Conservation (phyloP, 345 rosid species). For the Heritiera fomes region DNA sequence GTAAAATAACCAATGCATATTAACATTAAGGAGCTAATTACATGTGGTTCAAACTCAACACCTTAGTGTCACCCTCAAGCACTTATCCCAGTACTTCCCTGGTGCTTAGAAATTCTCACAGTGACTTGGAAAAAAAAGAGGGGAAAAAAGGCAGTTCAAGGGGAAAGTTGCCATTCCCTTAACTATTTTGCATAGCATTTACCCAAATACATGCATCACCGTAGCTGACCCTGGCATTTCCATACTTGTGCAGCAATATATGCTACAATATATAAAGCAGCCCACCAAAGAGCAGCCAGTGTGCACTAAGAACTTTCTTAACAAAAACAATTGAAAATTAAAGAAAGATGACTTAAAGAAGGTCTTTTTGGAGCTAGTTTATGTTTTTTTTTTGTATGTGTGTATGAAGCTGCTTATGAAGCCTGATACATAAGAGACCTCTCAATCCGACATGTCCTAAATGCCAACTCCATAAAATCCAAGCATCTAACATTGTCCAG, state of each 20-base stretch:
- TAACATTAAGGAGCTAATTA: not conserved
- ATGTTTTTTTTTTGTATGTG: not conserved
- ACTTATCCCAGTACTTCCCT: not conserved
- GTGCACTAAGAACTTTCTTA: not conserved
- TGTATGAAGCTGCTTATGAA: not conserved
- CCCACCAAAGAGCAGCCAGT: not conserved
- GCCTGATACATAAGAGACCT: not conserved
- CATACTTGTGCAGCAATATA: not conserved
- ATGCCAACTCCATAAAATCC: not conserved
- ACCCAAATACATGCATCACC: not conserved
- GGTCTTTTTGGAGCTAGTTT: not conserved
- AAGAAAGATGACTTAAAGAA: not conserved
- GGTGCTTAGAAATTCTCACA: not conserved
- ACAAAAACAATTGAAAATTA: not conserved
- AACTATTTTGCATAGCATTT: not conserved
- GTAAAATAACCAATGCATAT: not conserved
- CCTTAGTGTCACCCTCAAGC: not conserved
- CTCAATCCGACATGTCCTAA: not conserved
- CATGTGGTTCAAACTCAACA: conserved; percentile 2
- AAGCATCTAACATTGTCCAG: not conserved
- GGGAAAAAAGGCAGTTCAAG: not conserved
- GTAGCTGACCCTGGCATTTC: not conserved
- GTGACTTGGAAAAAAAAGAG: not conserved
- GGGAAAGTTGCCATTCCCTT: not conserved
- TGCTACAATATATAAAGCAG: not conserved